Evolutionary conservation across 192 early-diverging fungal genomes (phyloP).

Genomic region (Radiomyces spectabilis): DNA sequence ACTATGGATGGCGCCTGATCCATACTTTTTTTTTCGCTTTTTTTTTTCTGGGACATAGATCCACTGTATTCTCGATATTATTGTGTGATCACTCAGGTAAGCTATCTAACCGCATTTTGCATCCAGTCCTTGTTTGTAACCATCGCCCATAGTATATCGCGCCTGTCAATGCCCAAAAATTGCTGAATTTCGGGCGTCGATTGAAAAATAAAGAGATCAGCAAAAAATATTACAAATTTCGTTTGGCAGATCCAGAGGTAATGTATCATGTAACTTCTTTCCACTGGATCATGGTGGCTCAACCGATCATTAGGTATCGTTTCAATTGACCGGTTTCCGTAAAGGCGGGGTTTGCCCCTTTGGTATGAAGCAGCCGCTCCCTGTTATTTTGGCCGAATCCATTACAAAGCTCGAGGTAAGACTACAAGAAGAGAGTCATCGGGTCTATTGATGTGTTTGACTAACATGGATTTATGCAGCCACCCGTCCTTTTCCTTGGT

Average conservation of each 20-base stretch:
- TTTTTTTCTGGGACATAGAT: constrained; percentile 22
- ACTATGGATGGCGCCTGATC: not conserved
- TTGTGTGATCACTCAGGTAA: constrained; percentile 61
- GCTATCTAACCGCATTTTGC: not conserved
- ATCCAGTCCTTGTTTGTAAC: constrained; percentile 3
- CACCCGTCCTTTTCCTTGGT: constrained; percentile 68
- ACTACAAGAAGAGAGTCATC: not conserved
- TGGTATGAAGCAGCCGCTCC: constrained; percentile 48
- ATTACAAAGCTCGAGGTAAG: constrained; percentile 51
- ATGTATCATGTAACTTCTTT: not conserved
- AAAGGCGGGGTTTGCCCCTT: constrained; percentile 67
- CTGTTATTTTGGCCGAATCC: constrained; percentile 59
- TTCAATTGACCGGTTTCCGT: constrained; percentile 67
- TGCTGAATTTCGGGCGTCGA: constrained; percentile 57
- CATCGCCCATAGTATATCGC: constrained; percentile 36
- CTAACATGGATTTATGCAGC: constrained; percentile 17
- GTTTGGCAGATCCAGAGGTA: constrained; percentile 56
- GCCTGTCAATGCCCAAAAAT: constrained; percentile 51
- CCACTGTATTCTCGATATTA: constrained; percentile 53
- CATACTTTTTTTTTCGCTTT: not conserved
- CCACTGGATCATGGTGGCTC: too few species aligned
- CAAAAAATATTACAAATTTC: constrained; percentile 75
- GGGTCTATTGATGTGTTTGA: not conserved
- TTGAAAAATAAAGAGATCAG: constrained; percentile 41
- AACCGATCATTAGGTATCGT: constrained; percentile 31